These are phyloP conservation scores for Zostera marina DNA, from an alignment of 116 monocot genomes.

Conservation along the genomic window DNA sequence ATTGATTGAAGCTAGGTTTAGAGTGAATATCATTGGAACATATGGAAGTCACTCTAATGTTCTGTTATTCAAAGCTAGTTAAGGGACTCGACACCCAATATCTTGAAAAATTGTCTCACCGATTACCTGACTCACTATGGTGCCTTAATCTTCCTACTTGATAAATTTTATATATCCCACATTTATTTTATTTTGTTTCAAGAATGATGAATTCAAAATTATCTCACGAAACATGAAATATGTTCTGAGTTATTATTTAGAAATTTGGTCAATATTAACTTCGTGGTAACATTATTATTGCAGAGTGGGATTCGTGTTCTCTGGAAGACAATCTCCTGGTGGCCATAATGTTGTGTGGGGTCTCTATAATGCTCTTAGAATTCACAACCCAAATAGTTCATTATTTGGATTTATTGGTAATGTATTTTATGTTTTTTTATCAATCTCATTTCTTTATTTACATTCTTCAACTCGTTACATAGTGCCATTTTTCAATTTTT, in stretches of 20 bases:
- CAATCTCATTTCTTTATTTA: neutral
- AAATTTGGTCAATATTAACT: neutral
- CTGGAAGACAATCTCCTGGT: constrained; percentile 79
- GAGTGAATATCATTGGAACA: too few relatives aligned
- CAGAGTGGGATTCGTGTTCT: constrained; percentile 83
- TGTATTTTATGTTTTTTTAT: neutral
- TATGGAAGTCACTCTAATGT: too few relatives aligned
- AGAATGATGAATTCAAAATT: neutral
- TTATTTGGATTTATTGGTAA: constrained; percentile 68
- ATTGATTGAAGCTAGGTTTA: too few relatives aligned
- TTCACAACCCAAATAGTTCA: constrained; percentile 26
- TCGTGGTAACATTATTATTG: constrained; percentile 1
- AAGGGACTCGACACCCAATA: too few relatives aligned
- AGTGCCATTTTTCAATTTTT: too few relatives aligned
- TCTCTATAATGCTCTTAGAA: constrained; percentile 46
- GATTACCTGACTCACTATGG: too few relatives aligned
- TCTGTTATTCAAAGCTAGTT: too few relatives aligned
- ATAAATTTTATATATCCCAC: neutral
- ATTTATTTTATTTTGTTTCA: neutral
- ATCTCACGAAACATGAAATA: neutral
- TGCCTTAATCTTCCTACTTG: too few relatives aligned
- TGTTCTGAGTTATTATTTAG: neutral
- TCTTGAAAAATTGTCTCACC: too few relatives aligned
- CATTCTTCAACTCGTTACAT: neutral
- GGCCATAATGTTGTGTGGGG: constrained; percentile 91